Conservation (phyloP, 352 stramenopile genomes). For the Globisporangium carolinianum region DNA sequence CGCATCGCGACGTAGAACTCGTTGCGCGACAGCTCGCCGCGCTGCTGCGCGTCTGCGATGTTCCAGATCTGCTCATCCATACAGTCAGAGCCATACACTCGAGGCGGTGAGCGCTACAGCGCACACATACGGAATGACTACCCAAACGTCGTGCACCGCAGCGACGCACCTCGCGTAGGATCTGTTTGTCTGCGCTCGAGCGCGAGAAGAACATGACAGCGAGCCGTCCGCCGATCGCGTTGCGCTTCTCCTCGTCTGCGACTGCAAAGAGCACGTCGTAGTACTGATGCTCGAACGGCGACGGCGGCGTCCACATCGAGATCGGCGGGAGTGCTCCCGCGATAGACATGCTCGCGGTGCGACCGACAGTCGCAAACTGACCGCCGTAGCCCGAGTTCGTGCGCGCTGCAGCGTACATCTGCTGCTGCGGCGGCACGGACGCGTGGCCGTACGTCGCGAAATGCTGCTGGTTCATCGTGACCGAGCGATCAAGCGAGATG, state of each 20-base stretch:
- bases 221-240: slow-evolving; percentile 81
- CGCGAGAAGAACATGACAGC: slow-evolving; percentile 92
- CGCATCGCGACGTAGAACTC: slow-evolving; percentile 87
- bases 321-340: slow-evolving; percentile 13
- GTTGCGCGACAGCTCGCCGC: slow-evolving; percentile 65
- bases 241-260: slow-evolving; percentile 82
- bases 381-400: slow-evolving; percentile 21
- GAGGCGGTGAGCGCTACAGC: not conserved
- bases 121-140: too few relatives aligned
- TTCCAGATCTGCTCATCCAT: slow-evolving; percentile 54
- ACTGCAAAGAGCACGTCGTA: slow-evolving; percentile 87
- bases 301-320: slow-evolving; percentile 50
- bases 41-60: slow-evolving; percentile 61
- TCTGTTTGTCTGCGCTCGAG: slow-evolving; percentile 85
- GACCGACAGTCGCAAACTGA: slow-evolving; percentile 30
- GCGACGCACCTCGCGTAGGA: slow-evolving; percentile 55
- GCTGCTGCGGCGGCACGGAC: slow-evolving; percentile 23
- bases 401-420: slow-evolving; percentile 30
- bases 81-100: not conserved
- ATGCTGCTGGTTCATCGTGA: slow-evolving; percentile 42
- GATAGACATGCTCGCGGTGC: slow-evolving; percentile 17
- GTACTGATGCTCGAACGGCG: slow-evolving; percentile 72
- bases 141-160: not conserved
- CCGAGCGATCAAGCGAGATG: not conserved
- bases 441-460: slow-evolving; percentile 41